A percentile compares a stretch with the other conserved stretches of the same genome.
These are phyloP conservation scores for Ettlia oleoabundans DNA, from an alignment of 139 green algal genomes.

Conservation along the genomic window DNA sequence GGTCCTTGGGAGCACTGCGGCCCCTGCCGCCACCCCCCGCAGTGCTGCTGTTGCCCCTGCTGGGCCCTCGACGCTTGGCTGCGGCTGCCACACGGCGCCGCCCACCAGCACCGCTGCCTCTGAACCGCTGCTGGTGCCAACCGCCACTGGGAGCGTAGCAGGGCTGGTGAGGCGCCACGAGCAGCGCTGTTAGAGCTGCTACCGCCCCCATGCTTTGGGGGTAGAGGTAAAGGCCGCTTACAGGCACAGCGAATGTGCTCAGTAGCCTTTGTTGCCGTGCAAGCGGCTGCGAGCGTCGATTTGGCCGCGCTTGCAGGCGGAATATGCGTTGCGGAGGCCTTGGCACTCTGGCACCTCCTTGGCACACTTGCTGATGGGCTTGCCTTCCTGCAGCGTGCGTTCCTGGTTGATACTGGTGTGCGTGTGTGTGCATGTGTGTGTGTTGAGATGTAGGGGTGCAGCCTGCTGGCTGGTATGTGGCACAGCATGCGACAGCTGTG, in stretches of 20 bases:
- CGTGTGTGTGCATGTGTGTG: no score
- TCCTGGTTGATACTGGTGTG: no score
- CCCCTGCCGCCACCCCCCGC: slow-evolving; percentile 11
- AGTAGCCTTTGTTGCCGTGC: slow-evolving; percentile 82
- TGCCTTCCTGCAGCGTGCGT: slow-evolving; percentile 32
- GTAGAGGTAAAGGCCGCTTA: background rate
- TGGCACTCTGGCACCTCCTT: slow-evolving; percentile 67
- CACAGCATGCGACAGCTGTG: background rate
- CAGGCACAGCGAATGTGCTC: background rate
- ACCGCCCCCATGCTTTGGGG: background rate
- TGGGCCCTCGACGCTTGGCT: background rate
- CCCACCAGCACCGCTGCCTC: background rate
- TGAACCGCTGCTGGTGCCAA: background rate
- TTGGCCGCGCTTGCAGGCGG: slow-evolving; percentile 75
- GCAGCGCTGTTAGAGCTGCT: background rate
- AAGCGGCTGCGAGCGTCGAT: slow-evolving; percentile 78
- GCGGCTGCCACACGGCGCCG: background rate
- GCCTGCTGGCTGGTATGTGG: no score
- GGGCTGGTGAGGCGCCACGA: no score
- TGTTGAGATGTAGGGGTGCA: no score
- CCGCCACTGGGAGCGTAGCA: no score
- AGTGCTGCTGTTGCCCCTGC: background rate
- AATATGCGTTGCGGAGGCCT: slow-evolving; percentile 64
- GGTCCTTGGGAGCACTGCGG: background rate
- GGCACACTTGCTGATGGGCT: slow-evolving; percentile 65